Base-by-base conservation (phyloP, 768 basidiomycete species). In the Trametopsis cervina region DNA sequence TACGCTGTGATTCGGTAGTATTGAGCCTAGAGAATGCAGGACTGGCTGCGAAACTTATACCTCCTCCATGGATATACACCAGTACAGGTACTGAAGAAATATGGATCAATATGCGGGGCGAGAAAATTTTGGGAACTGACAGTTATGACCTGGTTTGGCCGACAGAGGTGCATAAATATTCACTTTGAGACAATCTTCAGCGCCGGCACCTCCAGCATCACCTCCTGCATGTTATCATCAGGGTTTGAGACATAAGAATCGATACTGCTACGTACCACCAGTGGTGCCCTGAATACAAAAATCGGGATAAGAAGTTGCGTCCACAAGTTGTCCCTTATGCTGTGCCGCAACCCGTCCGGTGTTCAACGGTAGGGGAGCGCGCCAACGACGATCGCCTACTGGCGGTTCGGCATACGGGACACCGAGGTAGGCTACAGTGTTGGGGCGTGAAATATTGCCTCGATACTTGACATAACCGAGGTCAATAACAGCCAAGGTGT, bases 181-280 rank as follows among this genome's bases (percentile, higher is more conserved):
- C n/a, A 83, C 65, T 41, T 83, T 82, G 26, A 84, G 61, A 53
- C 80, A 84, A 52, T 83, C 81, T 62, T 84, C 81, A 37, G 74
- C 76, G 10, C 83, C 81, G 11, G 78, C 78, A 23, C 81, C 80
- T 41, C 81, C 80, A 20, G 74, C 70, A 55, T 80, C 80, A 7
- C 75, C 76, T 17, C 40, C 76, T 80, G 35, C 24, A 12, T 25
- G 22, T 15, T 36, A 29, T 22, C 17, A 26, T 3, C 44, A 51
- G n/a, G 33, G 4, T 15, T 45, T 18, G 27, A 1, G 27, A 17
- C 13, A 44, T 7, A 41, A 21, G 12, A 13, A 21, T 20, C 25
- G 3, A 36, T 43, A 18, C 40, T 22, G 15, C 29, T 33, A 52
- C 67, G 47, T 46, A 75, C 76, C 58, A 48, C 74, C 73, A 0